Percentiles rank a stretch among this genome's conserved stretches.
Conservation (phyloP, 2,329 filamentous ascomycete species). For the Colletotrichum cuscutae region DNA sequence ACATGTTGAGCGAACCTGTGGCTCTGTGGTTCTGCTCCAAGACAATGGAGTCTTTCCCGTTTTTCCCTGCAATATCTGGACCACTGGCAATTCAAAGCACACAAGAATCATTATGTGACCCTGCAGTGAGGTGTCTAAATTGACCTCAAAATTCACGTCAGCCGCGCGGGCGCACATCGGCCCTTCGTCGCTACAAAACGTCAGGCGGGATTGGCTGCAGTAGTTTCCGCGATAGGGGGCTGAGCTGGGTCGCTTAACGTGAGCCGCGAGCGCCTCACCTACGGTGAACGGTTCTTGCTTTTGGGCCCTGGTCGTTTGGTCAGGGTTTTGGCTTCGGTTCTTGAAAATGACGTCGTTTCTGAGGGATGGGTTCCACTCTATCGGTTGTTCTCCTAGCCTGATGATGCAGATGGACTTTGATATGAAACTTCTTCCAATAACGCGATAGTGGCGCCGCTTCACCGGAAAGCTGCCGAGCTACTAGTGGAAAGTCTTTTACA, state of each 20-base stretch:
- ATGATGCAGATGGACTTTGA: background rate
- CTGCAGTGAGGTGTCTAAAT: constrained; percentile 21
- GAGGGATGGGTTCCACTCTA: background rate
- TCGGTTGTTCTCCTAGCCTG: background rate
- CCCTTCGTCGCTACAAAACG: background rate
- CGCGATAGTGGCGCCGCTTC: background rate
- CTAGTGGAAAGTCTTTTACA: no score
- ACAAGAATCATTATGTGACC: constrained; percentile 27
- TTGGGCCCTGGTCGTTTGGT: background rate
- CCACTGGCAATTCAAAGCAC: constrained; percentile 9
- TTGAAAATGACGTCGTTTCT: background rate
- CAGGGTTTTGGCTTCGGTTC: background rate
- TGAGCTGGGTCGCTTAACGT: background rate
- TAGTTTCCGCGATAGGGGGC: background rate
- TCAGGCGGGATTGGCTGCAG: background rate
- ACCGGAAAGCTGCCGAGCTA: background rate
- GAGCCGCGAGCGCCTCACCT: background rate
- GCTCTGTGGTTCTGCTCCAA: background rate
- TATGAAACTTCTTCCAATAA: background rate
- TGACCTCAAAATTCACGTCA: constrained; percentile 1
- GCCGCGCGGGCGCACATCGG: background rate
- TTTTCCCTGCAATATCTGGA: background rate
- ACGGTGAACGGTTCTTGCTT: background rate
- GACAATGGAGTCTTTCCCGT: background rate
- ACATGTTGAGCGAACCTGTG: constrained; percentile 9